Percentiles rank a stretch among this genome's conserved stretches.
These are phyloP conservation scores for Blastobotrys malaysiensis DNA, from an alignment of 1,139 yeast genomes.

Conservation along the genomic window DNA sequence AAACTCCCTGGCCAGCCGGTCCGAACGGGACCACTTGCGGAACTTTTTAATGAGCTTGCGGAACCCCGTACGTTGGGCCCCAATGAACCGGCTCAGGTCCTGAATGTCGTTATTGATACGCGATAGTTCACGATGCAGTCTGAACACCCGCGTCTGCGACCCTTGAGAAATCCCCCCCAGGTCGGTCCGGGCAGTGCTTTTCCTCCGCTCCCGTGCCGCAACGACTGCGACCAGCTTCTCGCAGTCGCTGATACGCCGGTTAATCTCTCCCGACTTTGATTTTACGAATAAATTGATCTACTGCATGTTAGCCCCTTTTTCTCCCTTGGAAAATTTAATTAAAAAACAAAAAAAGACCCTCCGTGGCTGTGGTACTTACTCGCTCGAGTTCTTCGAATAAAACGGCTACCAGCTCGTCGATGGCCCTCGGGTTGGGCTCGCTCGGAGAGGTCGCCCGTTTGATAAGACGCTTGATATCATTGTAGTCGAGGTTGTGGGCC, in stretches of 20 bases:
- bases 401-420: conserved; percentile 27
- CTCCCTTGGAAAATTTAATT: neutral
- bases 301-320: neutral
- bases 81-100: conserved; percentile 64
- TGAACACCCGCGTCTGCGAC: conserved; percentile 27
- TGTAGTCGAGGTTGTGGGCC: conserved; percentile 75
- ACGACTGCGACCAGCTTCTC: conserved; percentile 35
- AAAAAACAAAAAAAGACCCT: neutral
- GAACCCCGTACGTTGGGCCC: conserved; percentile 76
- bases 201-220: conserved; percentile 19
- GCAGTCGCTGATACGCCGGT: conserved; percentile 39
- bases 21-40: conserved; percentile 50
- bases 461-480: conserved; percentile 61
- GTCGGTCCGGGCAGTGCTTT: neutral
- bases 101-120: conserved; percentile 58
- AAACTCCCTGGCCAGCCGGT: conserved; percentile 29
- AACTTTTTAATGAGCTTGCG: conserved; percentile 78
- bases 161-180: conserved; percentile 1
- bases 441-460: conserved; percentile 42
- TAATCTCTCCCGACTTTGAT: conserved; percentile 61
- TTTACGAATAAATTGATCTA: conserved; percentile 46
- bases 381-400: conserved; percentile 48
- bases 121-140: conserved; percentile 34
- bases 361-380: no score
- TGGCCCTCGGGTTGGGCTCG: conserved; percentile 15